Evolutionary conservation across 2,329 filamentous ascomycete species (phyloP).

Genomic region (Pseudocercospora macadamiae): DNA sequence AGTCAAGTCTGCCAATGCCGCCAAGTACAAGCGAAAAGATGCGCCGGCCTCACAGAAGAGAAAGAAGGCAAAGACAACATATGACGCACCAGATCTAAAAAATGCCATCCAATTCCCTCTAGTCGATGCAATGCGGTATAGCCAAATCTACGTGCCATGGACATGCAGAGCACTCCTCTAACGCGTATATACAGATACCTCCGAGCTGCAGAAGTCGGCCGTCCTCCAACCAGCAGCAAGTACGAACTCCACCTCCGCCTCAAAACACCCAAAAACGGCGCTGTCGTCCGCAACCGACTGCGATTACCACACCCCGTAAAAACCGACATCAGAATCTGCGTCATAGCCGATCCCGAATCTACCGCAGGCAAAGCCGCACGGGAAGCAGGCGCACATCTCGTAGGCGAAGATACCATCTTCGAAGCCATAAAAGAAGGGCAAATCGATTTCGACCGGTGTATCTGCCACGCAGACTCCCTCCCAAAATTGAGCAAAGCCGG

Average conservation of each 20-base stretch:
- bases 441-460: conserved; percentile 84
- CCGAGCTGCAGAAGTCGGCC: conserved; percentile 88
- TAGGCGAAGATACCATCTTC: conserved; percentile 86
- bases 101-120: conserved; percentile 75
- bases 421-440: conserved; percentile 73
- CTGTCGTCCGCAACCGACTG: conserved; percentile 83
- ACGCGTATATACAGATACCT: conserved; percentile 69
- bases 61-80: conserved; percentile 68
- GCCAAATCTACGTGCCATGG: background rate
- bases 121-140: conserved; percentile 87
- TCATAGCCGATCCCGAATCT: conserved; percentile 84
- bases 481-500: conserved; percentile 78
- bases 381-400: conserved; percentile 76
- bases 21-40: conserved; percentile 49
- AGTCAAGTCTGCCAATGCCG: conserved; percentile 42
- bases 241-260: conserved; percentile 88
- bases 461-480: conserved; percentile 81
- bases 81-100: conserved; percentile 64
- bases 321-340: conserved; percentile 84
- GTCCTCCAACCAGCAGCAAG: conserved; percentile 71
- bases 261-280: conserved; percentile 80
- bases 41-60: conserved; percentile 57
- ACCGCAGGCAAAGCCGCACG: conserved; percentile 73
- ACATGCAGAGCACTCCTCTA: background rate
- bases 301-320: conserved; percentile 87